Evolutionary conservation across 2,329 filamentous ascomycete genomes (phyloP).

Genomic region (Exophiala viscosa): DNA sequence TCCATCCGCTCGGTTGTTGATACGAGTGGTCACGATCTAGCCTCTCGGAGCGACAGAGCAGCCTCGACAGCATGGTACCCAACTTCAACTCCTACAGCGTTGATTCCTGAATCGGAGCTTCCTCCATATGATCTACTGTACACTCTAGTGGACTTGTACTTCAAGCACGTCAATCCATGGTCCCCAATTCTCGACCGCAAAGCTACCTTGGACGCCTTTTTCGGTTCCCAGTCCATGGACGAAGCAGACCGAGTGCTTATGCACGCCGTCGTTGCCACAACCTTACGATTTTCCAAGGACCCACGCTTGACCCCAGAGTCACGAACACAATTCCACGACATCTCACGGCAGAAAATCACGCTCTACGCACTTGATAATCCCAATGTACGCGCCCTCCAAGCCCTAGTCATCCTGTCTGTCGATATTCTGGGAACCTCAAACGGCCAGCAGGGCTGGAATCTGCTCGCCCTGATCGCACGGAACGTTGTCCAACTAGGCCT

Average conservation of each 20-base stretch:
- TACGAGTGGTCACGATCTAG: slow-evolving; percentile 11
- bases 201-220: slow-evolving; percentile 75
- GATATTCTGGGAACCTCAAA: slow-evolving; percentile 84
- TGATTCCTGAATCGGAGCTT: slow-evolving; percentile 37
- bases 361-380: slow-evolving; percentile 86
- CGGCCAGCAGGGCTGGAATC: slow-evolving; percentile 86
- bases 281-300: slow-evolving; percentile 78
- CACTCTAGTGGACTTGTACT: slow-evolving; percentile 69
- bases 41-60: slow-evolving; percentile 20
- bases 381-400: slow-evolving; percentile 81
- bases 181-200: slow-evolving; percentile 87
- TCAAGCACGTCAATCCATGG: slow-evolving; percentile 77
- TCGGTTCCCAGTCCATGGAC: slow-evolving; percentile 49
- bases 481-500: slow-evolving; percentile 84
- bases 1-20: slow-evolving; percentile 24
- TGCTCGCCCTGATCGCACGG: slow-evolving; percentile 81
- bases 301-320: slow-evolving; percentile 67
- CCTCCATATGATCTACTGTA: slow-evolving; percentile 73
- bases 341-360: slow-evolving; percentile 80
- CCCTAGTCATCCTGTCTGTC: slow-evolving; percentile 78
- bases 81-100: slow-evolving; percentile 15
- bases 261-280: slow-evolving; percentile 84
- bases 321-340: slow-evolving; percentile 69
- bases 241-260: slow-evolving; percentile 79
- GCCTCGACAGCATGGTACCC: slow-evolving; percentile 17